Evolutionary conservation across 306 rosid genomes (phyloP), one percentile per base, ranked within the genome.

Genomic region (Mimosa pudica): DNA sequence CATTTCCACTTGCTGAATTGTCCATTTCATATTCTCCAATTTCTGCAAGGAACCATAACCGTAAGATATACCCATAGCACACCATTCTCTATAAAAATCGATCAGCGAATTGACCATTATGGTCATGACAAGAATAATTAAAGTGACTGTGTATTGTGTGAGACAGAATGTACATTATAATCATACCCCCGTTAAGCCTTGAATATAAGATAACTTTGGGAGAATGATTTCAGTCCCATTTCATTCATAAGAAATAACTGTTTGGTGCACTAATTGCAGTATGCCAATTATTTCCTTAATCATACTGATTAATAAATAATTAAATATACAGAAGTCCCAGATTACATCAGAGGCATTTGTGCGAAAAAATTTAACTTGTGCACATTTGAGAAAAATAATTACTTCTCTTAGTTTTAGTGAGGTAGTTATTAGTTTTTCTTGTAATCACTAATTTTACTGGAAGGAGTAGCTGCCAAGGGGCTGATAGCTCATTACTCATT

Each of bases 21-120:
- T 96, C 99, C 99, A 96, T 80, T 89, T 94, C 96, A 95, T 87
- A 73, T 90, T 90, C 85, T 93, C 97, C 82, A 95, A 81, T 85
- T 93, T 90, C 98, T 95, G 96, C 77, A 82, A 64, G 60, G 64
- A 44, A 80, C 24, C 58, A 71, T 44, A 78, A 64, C 48, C 1
- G 57, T 55, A 2, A 57, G 55, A 61, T 46, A 32, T 18, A 68
- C 44, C 48, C 16, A 45, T 9, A 60, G 46, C 70, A 8, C 14
- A 8, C 14, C 47, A 62, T 33, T n/a, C 62, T 36, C 35, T 24
- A 35, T 48, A 55, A 72, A n/a, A 58, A 24, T 18, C 61, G 57
- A 78, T 75, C 32, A 36, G 69, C 16, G 52, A 42, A 52, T 52
- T 52, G 17, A 60, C 1, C 78, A 73, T 38, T 70, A 33, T n/a